Evolutionary conservation across 148 eudicot species (phyloP), one percentile per base, ranked within the genome.

Genomic region (Vaccinium vitisidaea): DNA sequence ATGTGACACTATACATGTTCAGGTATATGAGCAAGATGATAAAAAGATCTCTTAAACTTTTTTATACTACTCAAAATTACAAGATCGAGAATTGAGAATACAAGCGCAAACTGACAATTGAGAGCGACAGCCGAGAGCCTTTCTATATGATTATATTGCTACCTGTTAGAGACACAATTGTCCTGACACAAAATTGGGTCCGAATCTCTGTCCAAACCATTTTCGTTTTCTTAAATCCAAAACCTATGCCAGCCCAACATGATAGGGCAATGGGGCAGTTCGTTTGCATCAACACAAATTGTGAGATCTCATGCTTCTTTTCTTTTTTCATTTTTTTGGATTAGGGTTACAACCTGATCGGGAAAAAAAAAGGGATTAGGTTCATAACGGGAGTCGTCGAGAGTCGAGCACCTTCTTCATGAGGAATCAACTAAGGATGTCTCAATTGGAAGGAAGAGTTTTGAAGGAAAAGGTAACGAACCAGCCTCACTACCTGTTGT

Each of bases 221-320:
- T 2, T 19, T 65, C 9, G n/a, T 80, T 46, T 43, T 67, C 36
- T 87, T 82, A 75, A 23, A 83, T 84, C 86, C 90, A 77, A 54
- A 85, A 80, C 54, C 89, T 80, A 87, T 81, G 86, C 78, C 80
- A 52, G 86, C 80, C 89, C 88, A 82, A 58, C 67, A 65, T 25
- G 65, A 78, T 18, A 36, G 85, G 78, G 87, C 80, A 83, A 63
- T 19, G 70, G 82, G 84, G 80, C 79, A 84, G 46, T 89, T 86
- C 86, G 90, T 88, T 87, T 88, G 84, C 36, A 32, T 32, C 36
- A 32, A 32, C 46, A 43, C 46, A 43, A 43, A 43, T 43, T 43
- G 84, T 65, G 12, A 80, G 63, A 80, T 79, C 43, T 77, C 71
- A 80, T 84, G 55, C 14, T 25, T 53, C 30, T 32, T 32, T 32